Evolutionary conservation across 345 rosid species (phyloP).

Genomic region (Triadica sebifera): DNA sequence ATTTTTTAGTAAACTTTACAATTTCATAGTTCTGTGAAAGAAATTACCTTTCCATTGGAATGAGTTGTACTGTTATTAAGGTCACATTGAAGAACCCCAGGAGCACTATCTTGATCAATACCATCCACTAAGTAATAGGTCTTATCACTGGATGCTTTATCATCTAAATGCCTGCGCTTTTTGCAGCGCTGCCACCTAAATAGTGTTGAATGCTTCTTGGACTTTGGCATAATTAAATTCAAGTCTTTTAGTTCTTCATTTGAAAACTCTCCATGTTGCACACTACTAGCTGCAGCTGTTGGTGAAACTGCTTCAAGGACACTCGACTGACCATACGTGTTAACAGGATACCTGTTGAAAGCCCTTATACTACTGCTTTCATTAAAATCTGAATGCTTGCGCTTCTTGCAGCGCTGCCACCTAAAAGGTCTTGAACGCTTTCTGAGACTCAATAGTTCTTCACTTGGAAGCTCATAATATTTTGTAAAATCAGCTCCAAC

Average conservation of each 20-base stretch:
- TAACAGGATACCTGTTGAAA: background rate
- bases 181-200: slow-evolving; percentile 40
- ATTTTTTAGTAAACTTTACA: background rate
- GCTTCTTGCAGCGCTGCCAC: slow-evolving; percentile 39
- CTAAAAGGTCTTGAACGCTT: slow-evolving; percentile 40
- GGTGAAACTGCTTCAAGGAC: background rate
- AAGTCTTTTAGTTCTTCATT: slow-evolving; percentile 15
- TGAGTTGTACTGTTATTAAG: slow-evolving; percentile 12
- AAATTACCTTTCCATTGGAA: slow-evolving; percentile 27
- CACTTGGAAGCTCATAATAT: slow-evolving; percentile 10
- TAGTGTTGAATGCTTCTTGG: slow-evolving; percentile 32
- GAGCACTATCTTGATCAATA: slow-evolving; percentile 1
- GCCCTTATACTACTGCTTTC: slow-evolving; percentile 7
- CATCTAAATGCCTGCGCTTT: slow-evolving; percentile 20
- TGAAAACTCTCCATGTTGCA: slow-evolving; percentile 8
- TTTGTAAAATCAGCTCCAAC: slow-evolving; percentile 9
- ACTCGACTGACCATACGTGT: slow-evolving; percentile 4
- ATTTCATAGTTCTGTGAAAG: background rate
- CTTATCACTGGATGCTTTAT: slow-evolving; percentile 17
- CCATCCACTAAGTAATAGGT: background rate
- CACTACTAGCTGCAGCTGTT: slow-evolving; percentile 6
- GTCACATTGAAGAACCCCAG: slow-evolving; percentile 12
- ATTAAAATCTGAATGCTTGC: slow-evolving; percentile 17
- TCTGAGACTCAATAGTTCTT: slow-evolving; percentile 15
- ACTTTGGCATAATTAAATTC: slow-evolving; percentile 9